phyloP scores from a whole-genome alignment of 192 early-diverging fungal species.

The Coemansia sp. region DNA sequence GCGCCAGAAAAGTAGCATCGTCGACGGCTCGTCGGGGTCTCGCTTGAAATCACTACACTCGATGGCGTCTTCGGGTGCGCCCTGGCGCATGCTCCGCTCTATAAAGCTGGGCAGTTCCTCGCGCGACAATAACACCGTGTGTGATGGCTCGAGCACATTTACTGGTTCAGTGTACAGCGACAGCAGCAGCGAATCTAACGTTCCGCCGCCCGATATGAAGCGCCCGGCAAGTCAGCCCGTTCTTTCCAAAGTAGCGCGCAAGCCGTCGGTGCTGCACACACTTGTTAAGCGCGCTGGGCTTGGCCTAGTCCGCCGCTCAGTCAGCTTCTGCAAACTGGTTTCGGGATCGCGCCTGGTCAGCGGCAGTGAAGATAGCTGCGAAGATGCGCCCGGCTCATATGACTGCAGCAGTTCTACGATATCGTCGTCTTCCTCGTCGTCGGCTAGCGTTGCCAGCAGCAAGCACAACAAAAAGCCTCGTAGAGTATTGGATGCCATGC shows the following conservation, averaged over 20 bases:
- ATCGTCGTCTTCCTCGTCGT: constrained; percentile 3
- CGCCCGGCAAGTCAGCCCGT: constrained; percentile 9
- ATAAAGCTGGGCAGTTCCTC: constrained; percentile 17
- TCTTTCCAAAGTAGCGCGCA: constrained; percentile 17
- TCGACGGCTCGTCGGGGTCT: background rate
- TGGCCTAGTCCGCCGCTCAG: constrained; percentile 44
- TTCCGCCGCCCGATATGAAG: constrained; percentile 12
- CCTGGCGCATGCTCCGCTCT: constrained; percentile 39
- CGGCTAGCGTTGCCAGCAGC: background rate
- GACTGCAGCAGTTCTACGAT: constrained; percentile 7
- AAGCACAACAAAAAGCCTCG: constrained; percentile 10
- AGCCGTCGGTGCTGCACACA: constrained; percentile 38
- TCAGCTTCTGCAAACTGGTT: constrained; percentile 48
- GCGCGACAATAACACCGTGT: constrained; percentile 9
- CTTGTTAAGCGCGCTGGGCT: constrained; percentile 50
- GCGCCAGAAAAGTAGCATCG: background rate
- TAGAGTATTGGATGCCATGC: constrained; percentile 30
- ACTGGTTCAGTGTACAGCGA: constrained; percentile 25
- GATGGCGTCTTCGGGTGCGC: constrained; percentile 24
- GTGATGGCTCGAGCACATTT: constrained; percentile 27
- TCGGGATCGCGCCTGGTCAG: constrained; percentile 12
- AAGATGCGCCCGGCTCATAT: background rate
- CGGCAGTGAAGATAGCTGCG: background rate
- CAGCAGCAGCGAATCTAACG: constrained; percentile 12
- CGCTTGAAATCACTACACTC: constrained; percentile 27